phyloP scores from a whole-genome alignment of 345 rosid species.

The Lumnitzera littorea region DNA sequence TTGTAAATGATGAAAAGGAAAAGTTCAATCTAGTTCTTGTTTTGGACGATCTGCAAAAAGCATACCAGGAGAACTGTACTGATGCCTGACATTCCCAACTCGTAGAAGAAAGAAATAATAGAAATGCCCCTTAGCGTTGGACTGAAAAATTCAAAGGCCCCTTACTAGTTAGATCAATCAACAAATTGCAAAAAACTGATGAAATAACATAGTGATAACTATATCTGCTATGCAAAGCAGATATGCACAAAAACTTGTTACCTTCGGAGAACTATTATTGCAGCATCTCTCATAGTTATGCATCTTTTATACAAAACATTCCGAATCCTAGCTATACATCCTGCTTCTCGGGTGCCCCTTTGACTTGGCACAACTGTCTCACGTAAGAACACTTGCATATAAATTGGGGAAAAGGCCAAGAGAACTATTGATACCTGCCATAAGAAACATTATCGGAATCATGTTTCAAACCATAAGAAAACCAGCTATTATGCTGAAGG shows the following conservation, averaged over 20 bases:
- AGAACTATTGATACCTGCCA: constrained; percentile 40
- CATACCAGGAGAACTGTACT: constrained; percentile 36
- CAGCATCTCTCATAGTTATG: constrained; percentile 42
- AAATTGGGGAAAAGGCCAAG: constrained; percentile 29
- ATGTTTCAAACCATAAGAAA: not conserved
- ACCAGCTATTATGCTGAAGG: not conserved
- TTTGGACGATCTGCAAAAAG: too few species aligned
- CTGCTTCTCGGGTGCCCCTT: constrained; percentile 23
- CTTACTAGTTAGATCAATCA: not conserved
- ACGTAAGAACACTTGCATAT: constrained; percentile 31
- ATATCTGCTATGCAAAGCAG: not conserved
- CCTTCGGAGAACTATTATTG: constrained; percentile 28
- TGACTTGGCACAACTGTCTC: constrained; percentile 30
- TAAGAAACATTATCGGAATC: not conserved
- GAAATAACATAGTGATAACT: not conserved
- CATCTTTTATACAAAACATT: constrained; percentile 22
- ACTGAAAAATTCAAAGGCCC: constrained; percentile 22
- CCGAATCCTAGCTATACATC: constrained; percentile 15
- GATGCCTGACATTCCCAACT: constrained; percentile 55
- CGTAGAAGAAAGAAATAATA: constrained; percentile 37
- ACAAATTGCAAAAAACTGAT: not conserved
- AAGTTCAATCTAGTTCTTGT: too few species aligned
- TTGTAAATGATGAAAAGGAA: too few species aligned
- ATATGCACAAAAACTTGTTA: not conserved
- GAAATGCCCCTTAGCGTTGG: constrained; percentile 38